Percentiles rank a stretch among this genome's conserved stretches.
Conservation (phyloP, 176 grass and related monocot species). For the Calamus simplicifolius region DNA sequence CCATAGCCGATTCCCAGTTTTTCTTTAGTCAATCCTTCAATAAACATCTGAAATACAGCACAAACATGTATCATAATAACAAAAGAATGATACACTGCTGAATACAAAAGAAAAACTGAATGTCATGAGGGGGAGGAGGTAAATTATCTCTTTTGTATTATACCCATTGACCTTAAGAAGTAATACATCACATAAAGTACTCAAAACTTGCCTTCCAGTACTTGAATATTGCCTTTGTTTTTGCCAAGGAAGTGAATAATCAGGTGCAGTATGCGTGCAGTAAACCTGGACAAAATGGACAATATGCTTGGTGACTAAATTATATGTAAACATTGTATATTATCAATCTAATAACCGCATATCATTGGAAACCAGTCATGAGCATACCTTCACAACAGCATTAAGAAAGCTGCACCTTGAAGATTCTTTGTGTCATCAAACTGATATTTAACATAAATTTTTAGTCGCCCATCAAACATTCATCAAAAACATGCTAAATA, state of each 20-base stretch:
- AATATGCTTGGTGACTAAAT: too few species aligned
- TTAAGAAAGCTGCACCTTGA: slow-evolving; percentile 74
- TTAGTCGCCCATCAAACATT: slow-evolving; percentile 5
- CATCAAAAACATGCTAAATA: neutral
- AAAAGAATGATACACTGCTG: too few species aligned
- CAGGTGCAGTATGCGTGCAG: slow-evolving; percentile 76
- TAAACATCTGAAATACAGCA: too few species aligned
- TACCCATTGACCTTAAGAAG: too few species aligned
- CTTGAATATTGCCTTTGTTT: slow-evolving; percentile 85
- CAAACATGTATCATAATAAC: too few species aligned
- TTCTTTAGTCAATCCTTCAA: too few species aligned
- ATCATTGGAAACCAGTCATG: neutral
- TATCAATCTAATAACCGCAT: too few species aligned
- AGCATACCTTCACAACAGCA: slow-evolving; percentile 82
- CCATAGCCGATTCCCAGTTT: too few species aligned
- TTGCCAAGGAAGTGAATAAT: slow-evolving; percentile 96
- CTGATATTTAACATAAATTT: slow-evolving; percentile 29
- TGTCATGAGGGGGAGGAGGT: too few species aligned
- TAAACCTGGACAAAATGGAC: slow-evolving; percentile 53
- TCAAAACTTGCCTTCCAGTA: slow-evolving; percentile 62
- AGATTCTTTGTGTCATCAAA: slow-evolving; percentile 45
- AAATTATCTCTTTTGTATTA: too few species aligned
- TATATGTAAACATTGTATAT: too few species aligned
- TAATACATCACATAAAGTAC: neutral
- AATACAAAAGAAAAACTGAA: too few species aligned